Evolutionary conservation across 2,329 filamentous ascomycete species (phyloP).

Genomic region (Neurospora crassa): DNA sequence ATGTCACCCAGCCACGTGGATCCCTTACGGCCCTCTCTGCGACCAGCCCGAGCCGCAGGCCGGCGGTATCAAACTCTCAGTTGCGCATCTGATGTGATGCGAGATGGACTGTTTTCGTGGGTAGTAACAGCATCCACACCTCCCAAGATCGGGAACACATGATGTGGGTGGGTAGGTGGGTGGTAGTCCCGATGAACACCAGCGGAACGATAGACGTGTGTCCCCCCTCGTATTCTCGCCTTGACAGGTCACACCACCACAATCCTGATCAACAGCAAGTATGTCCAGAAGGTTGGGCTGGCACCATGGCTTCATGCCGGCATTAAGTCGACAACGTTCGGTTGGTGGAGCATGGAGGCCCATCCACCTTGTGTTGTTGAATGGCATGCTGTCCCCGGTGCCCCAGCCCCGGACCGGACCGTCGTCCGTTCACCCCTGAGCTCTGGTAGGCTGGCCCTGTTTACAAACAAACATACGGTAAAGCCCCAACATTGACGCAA

Average conservation of each 20-base stretch:
- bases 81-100: background rate
- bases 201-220: background rate
- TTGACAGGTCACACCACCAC: background rate
- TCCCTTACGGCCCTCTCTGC: background rate
- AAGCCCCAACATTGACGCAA: background rate
- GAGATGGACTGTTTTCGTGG: background rate
- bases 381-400: background rate
- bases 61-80: background rate
- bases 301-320: background rate
- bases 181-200: background rate
- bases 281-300: background rate
- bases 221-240: background rate
- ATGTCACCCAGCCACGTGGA: background rate
- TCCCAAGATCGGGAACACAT: background rate
- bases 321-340: background rate
- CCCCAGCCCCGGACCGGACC: background rate
- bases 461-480: background rate
- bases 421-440: background rate
- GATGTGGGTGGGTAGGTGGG: background rate
- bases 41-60: background rate
- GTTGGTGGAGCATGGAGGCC: background rate
- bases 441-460: background rate
- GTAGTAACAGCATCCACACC: background rate
- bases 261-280: background rate
- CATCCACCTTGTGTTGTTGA: background rate